A percentile compares a stretch with the other conserved stretches of the same genome.
Evolutionary conservation across 306 rosid genomes (phyloP).

Genomic region (Trichosanthes truncata): DNA sequence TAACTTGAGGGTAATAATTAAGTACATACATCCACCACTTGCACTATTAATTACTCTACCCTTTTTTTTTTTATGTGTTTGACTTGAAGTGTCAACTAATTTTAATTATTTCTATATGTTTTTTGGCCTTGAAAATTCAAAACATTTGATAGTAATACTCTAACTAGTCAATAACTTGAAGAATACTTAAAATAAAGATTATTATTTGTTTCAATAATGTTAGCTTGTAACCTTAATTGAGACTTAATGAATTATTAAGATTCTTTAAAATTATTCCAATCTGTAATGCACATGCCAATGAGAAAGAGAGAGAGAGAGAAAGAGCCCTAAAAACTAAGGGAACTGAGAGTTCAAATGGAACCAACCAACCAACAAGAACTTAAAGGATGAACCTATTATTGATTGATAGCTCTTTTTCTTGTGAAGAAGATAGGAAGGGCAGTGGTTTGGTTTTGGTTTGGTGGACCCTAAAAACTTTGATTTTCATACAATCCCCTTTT

Average conservation of each 20-base stretch:
- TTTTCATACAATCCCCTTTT: constrained; percentile 13
- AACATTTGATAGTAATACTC: neutral
- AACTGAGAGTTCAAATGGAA: neutral
- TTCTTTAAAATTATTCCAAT: neutral
- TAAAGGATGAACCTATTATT: neutral
- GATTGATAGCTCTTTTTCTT: neutral
- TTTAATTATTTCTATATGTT: neutral
- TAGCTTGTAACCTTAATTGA: constrained; percentile 6
- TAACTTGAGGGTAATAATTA: too few relatives aligned
- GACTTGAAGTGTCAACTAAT: neutral
- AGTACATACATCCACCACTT: neutral
- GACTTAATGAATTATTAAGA: neutral
- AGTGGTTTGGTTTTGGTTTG: neutral
- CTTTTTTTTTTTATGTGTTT: neutral
- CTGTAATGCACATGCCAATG: neutral
- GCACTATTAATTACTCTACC: neutral
- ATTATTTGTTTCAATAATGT: neutral
- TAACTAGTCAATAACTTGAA: neutral
- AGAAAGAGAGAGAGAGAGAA: neutral
- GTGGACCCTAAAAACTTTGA: constrained; percentile 4
- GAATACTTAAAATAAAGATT: neutral
- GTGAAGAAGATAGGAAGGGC: neutral
- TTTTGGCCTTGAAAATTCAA: neutral
- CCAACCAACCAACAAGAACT: neutral
- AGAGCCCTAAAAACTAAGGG: neutral